These are phyloP conservation scores for Excoecaria cochinchinensis DNA, from an alignment of 345 rosid genomes.

Conservation along the genomic window DNA sequence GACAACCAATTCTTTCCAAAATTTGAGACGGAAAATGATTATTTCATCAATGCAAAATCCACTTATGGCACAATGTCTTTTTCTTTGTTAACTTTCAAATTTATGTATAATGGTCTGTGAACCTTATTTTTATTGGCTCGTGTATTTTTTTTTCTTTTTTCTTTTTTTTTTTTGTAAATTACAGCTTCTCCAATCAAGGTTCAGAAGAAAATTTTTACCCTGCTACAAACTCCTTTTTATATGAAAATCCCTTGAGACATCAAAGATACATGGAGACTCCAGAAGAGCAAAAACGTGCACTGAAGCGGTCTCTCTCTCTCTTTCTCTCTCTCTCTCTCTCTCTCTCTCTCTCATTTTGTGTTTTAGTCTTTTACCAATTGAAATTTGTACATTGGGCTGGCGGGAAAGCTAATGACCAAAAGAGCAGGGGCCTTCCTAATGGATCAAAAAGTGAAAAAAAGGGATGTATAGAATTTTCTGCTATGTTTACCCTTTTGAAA, in stretches of 20 bases:
- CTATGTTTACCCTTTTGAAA: slow-evolving; percentile 11
- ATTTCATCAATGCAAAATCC: neutral
- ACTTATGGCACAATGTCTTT: neutral
- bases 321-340: slow-evolving; percentile 6
- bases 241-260: slow-evolving; percentile 33
- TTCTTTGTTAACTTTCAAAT: neutral
- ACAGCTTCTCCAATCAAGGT: slow-evolving; percentile 40
- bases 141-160: neutral
- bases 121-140: neutral
- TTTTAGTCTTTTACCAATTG: neutral
- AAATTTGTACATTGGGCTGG: neutral
- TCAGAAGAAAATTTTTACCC: slow-evolving; percentile 40
- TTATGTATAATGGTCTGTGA: neutral
- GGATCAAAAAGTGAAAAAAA: neutral
- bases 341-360: neutral
- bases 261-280: slow-evolving; percentile 28
- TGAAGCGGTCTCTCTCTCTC: slow-evolving; percentile 57
- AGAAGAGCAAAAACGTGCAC: slow-evolving; percentile 42
- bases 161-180: slow-evolving; percentile 19
- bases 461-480: neutral
- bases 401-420: neutral
- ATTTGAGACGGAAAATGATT: neutral
- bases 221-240: slow-evolving; percentile 32
- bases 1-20: neutral
- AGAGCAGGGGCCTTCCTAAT: neutral